phyloP scores from a whole-genome alignment of 2,329 filamentous ascomycete species.

The Lizonia empirigonia region DNA sequence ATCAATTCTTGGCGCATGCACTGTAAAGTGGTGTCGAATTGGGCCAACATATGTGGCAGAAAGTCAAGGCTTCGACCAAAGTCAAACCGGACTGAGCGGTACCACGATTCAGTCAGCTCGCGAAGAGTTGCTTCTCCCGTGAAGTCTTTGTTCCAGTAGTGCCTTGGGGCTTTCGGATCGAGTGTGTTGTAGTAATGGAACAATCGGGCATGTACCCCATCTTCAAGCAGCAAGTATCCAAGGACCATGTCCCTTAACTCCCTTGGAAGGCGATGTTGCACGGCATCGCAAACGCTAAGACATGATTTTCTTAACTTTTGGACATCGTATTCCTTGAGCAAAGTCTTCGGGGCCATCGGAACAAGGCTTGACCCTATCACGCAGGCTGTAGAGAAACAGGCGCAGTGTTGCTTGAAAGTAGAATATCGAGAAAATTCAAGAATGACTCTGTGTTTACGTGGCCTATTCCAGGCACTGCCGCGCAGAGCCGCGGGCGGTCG shows the following conservation, averaged over 20 bases:
- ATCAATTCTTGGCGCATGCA: constrained; percentile 10
- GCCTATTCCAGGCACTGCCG: background rate
- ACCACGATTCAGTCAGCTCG: constrained; percentile 14
- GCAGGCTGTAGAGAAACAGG: constrained; percentile 1
- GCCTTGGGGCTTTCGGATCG: constrained; percentile 16
- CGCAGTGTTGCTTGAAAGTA: constrained; percentile 1
- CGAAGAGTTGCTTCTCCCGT: constrained; percentile 10
- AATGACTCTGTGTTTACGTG: background rate
- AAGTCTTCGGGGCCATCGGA: background rate
- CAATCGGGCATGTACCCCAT: constrained; percentile 10
- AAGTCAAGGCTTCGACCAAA: constrained; percentile 15
- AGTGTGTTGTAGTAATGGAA: constrained; percentile 14
- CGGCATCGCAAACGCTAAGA: constrained; percentile 4
- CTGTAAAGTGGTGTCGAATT: constrained; percentile 8
- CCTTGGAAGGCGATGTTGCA: constrained; percentile 14
- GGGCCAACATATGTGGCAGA: constrained; percentile 12
- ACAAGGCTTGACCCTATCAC: background rate
- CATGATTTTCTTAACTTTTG: constrained; percentile 1
- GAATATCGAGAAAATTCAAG: constrained; percentile 6
- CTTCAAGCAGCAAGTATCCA: constrained; percentile 13
- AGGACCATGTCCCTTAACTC: constrained; percentile 20
- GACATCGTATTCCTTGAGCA: background rate
- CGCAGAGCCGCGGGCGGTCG: constrained; percentile 9
- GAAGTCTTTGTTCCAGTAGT: constrained; percentile 16
- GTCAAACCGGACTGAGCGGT: constrained; percentile 14